Percentiles rank a stretch among this genome's conserved stretches.
Conservation (phyloP, 805 yeast species). For the Saccharomyces jurei region DNA sequence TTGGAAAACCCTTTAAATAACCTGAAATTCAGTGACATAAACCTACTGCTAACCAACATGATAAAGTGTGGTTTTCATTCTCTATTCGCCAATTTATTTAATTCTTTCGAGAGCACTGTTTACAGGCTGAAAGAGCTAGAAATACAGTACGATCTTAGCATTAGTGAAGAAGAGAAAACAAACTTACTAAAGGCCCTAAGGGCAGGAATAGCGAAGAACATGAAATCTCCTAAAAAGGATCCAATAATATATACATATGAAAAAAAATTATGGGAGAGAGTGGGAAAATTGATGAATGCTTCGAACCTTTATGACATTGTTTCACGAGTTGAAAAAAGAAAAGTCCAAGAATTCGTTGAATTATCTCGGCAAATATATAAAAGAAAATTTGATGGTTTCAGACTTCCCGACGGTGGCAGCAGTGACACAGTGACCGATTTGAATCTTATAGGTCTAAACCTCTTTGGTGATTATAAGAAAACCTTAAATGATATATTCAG, state of each 20-base stretch:
- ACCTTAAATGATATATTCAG: not conserved
- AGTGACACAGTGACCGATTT: not conserved
- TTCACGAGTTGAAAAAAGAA: not conserved
- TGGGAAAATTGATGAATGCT: not conserved
- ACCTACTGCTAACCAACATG: conserved; percentile 15
- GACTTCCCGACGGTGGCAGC: not conserved
- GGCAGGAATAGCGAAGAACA: conserved; percentile 6
- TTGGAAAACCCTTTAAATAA: conserved; percentile 11
- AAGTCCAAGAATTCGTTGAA: not conserved
- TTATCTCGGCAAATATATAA: not conserved
- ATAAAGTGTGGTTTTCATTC: conserved; percentile 9
- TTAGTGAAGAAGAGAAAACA: conserved; percentile 10
- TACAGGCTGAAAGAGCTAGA: conserved; percentile 26
- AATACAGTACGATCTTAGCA: conserved; percentile 13
- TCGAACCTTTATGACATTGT: not conserved
- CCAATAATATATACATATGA: conserved; percentile 20
- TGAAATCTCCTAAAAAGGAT: conserved; percentile 23
- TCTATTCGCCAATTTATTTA: conserved; percentile 12
- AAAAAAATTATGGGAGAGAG: conserved; percentile 13
- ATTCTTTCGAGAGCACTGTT: conserved; percentile 15
- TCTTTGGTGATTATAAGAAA: not conserved
- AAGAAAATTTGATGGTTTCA: not conserved
- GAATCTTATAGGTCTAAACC: not conserved
- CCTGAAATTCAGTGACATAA: conserved; percentile 14
- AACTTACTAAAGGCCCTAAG: conserved; percentile 10